Base-by-base conservation (phyloP, 371 early-diverging fungal genomes). In the Fennellomyces sp. region DNA sequence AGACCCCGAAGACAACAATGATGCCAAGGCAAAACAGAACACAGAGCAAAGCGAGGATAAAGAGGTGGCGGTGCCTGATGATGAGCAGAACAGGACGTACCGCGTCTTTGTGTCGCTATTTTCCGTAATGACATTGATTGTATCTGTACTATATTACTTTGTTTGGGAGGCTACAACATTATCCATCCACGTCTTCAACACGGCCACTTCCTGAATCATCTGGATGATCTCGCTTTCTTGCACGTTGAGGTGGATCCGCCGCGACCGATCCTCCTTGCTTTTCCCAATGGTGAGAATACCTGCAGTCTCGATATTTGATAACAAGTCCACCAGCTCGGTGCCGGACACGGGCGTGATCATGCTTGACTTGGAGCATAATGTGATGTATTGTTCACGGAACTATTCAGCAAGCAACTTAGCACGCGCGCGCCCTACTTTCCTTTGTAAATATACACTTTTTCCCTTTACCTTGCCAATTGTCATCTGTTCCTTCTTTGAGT, bases 261-360 rank as follows among this genome's bases (percentile, higher is more conserved):
- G 69, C 17, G 63, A 63, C 28, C 75, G 70, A 23, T 82, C 82
- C 55, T 86, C 87, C 42, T 78, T 79, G 41, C 67, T 72, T 29
- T 78, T 81, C 21, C 74, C 80, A 5, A 90, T 52, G 0, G 79
- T 74, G 15, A 92, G 63, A 17, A 95, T 72, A 31, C 94, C 93
- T 13, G 73, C 73, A 4, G 88, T 83, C 70, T 95, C 94, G 38
- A 93, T 72, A 78, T 85, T 82, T 21, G 84, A 71, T 17, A 94
- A 52, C 39, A 95, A 61, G 61, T 93, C 94, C 38, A 83, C 76
- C 48, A 92, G 84, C 68, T 95, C 95, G 25, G 91, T 80, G 38
- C 85, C 80, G 12, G 87, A 85, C 30, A 94, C 89, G 0, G 90
- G 83, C 4, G 85, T 76, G 21, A 91, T 69, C 49, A 72, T 62